These are phyloP conservation scores for Caryopteris hybrid DNA, from an alignment of 305 asterid species.

Conservation along the genomic window DNA sequence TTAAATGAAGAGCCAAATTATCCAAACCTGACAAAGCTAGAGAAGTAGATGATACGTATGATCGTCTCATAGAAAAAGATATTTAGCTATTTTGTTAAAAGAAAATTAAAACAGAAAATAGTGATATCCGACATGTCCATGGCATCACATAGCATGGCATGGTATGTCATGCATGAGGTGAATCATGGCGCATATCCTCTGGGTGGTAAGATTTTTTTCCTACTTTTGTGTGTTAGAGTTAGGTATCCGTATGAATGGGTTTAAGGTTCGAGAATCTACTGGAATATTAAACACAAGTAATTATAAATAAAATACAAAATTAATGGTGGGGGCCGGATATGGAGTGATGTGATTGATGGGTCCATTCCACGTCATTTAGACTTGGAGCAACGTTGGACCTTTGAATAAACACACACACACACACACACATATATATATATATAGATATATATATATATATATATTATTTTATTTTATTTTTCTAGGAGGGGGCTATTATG, in stretches of 20 bases:
- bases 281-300: not conserved
- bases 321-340: not conserved
- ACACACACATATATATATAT: not conserved
- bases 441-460: not conserved
- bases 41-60: too few relatives aligned
- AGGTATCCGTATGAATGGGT: constrained; percentile 16
- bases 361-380: constrained; percentile 31
- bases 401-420: not conserved
- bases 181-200: constrained; percentile 16
- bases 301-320: not conserved
- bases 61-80: too few relatives aligned
- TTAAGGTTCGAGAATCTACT: constrained; percentile 23
- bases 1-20: too few relatives aligned
- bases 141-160: not conserved
- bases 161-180: not conserved
- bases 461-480: too few relatives aligned
- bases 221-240: not conserved
- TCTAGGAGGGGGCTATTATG: too few relatives aligned
- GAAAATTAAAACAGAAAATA: too few relatives aligned
- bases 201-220: too few relatives aligned
- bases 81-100: too few relatives aligned
- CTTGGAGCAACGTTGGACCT: constrained; percentile 26
- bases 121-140: too few relatives aligned
- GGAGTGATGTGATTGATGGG: constrained; percentile 10
- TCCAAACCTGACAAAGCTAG: too few relatives aligned